Base-by-base conservation (phyloP, 805 yeast genomes). In the Candida pseudofarinosa region DNA sequence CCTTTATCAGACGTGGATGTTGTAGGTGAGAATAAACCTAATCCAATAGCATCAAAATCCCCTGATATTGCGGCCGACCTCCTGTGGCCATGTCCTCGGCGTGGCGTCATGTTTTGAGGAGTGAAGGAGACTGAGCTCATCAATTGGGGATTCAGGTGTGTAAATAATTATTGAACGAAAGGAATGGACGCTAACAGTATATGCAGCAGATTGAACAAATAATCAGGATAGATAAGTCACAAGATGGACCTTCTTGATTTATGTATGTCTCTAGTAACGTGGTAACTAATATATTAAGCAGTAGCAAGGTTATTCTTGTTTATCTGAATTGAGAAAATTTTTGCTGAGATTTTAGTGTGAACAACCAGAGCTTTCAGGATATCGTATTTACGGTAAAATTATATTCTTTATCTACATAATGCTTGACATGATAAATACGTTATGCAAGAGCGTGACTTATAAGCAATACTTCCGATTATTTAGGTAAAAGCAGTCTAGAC, bases 61-160 rank as follows among this genome's bases (percentile, higher is more conserved):
- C 93, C 93, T 6, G 93, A 85, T 4, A 88, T 83, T 0, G 96
- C 96, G 17, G 91, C 89, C 0, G 96, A 88, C 40, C 96, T 69
- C 54, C 87, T 78, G 55, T 88, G 96, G 36, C 86, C 77, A 63
- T 88, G 96, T 54, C 67, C 67, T 36, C 38, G 48, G 8, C 42
- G 41, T 2, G 51, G 50, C 1, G 55, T 48, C 4, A 53, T 23
- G 28, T 10, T 23, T 23, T 23, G 28, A 10, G 28, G 28, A 23
- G 28, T 23, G 28, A 23, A 23, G 28, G 28, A 23, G 28, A 23
- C 28, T 23, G 28, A 23, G 28, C 28, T 10, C 28, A 23, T 23
- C 10, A 7, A 23, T 23, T 31, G 18, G 17, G 6, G 15, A 26
- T 37, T 26, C 12, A 14, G 15, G 26, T 13, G 16, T n/a, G 16